Conservation (phyloP, 495 filamentous ascomycete genomes). For the Aspergillus avenaceus region DNA sequence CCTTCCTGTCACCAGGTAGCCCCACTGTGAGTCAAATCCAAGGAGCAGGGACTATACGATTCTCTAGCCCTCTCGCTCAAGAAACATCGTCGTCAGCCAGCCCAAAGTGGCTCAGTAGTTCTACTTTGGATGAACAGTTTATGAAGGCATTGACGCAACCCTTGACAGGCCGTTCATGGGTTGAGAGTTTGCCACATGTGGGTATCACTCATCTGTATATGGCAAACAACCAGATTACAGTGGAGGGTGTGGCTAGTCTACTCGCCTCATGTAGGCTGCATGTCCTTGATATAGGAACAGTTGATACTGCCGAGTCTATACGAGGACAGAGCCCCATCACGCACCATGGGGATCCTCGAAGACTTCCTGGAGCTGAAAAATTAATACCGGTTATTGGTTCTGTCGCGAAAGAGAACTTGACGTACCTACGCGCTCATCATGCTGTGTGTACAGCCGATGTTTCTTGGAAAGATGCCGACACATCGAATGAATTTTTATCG, state of each 20-base stretch:
- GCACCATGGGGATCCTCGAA: slow-evolving; percentile 12
- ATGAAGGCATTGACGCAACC: slow-evolving; percentile 45
- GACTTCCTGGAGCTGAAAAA: slow-evolving; percentile 50
- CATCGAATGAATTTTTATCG: slow-evolving; percentile 24
- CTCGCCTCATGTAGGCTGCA: slow-evolving; percentile 47
- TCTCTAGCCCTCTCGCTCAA: slow-evolving; percentile 5
- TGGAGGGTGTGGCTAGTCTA: slow-evolving; percentile 53
- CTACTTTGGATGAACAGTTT: slow-evolving; percentile 47
- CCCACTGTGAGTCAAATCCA: neutral
- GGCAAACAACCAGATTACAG: slow-evolving; percentile 54
- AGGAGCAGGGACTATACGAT: neutral
- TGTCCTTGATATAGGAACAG: slow-evolving; percentile 49
- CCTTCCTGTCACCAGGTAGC: slow-evolving; percentile 31
- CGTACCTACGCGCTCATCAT: slow-evolving; percentile 55
- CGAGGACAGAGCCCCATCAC: slow-evolving; percentile 10
- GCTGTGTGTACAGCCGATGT: slow-evolving; percentile 48
- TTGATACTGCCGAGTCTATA: slow-evolving; percentile 31
- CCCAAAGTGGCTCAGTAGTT: slow-evolving; percentile 23
- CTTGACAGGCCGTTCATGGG: slow-evolving; percentile 45
- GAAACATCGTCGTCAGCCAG: slow-evolving; percentile 1
- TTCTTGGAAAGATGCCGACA: slow-evolving; percentile 26
- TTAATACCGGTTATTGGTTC: slow-evolving; percentile 47
- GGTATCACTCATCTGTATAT: slow-evolving; percentile 61
- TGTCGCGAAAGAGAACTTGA: slow-evolving; percentile 42
- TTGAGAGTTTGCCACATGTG: slow-evolving; percentile 47